Conservation (phyloP, 495 filamentous ascomycete genomes). For the Penicillium crystallinum region DNA sequence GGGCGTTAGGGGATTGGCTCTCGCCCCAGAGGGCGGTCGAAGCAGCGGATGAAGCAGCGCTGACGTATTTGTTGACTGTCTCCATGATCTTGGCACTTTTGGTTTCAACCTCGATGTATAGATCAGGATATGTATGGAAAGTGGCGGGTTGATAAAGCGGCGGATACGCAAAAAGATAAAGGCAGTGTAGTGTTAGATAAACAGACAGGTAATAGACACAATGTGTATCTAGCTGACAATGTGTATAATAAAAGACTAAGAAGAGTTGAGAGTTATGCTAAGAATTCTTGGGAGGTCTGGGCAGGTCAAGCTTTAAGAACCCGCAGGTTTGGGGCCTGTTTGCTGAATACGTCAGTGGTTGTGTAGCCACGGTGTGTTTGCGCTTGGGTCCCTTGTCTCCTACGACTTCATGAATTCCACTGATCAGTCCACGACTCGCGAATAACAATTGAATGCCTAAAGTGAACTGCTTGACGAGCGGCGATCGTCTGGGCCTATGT, state of each 20-base stretch:
- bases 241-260: background rate
- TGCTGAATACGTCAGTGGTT: conserved; percentile 4
- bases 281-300: background rate
- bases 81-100: conserved; percentile 26
- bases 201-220: no score
- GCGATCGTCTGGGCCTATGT: conserved; percentile 5
- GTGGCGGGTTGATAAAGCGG: background rate
- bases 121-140: background rate
- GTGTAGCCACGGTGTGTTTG: background rate
- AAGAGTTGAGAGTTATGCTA: background rate
- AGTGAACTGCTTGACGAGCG: background rate
- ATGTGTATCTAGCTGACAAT: background rate
- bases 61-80: conserved; percentile 31
- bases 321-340: background rate
- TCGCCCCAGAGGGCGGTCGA: conserved; percentile 35
- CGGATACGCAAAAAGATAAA: background rate
- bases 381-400: background rate
- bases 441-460: background rate
- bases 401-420: background rate
- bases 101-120: background rate
- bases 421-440: background rate
- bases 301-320: conserved; percentile 3
- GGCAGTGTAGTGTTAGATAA: background rate
- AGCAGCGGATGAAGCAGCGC: conserved; percentile 31
- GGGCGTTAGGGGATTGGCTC: conserved; percentile 1